Evolutionary conservation across 257 asterid genomes (phyloP), one percentile per base, ranked within the genome.

Genomic region (Nicotiana tabacum): DNA sequence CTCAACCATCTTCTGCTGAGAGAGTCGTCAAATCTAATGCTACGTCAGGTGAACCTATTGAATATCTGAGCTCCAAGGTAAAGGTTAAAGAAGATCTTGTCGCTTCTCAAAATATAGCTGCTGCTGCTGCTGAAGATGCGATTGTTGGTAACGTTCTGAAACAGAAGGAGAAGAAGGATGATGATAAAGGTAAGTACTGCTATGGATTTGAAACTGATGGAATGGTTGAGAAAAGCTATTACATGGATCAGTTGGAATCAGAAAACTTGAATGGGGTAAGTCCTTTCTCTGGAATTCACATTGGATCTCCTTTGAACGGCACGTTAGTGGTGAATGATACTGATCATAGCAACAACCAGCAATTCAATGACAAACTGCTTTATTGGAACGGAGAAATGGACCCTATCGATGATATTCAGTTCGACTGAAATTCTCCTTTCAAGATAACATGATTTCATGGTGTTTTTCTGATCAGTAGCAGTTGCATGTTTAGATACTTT

Each of bases 381-480:
- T 74, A 46, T 2, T 48, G 16, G 79, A 74, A 48, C 0, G 62
- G 24, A 6, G 11, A 74, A 24, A 24, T 74, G 37, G 79, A 74
- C 29, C 62, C 79, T 9, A 24, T 74, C 24, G 79, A 46, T 74
- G 79, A 46, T 18, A 74, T 74, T 74, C 79, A 74, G 79, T 74
- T 74, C 15, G 61, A 74, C 3, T 64, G 69, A 53, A 15, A 13
- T 53, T 29, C 3, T 53, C 13, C 5, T 53, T 13, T 53, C 58
- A 4, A 4, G 58, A 53, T 53, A 53, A 53, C 58, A 53, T 53
- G 17, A 53, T 53, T 53, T 53, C 58, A 53, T 53, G 58, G 58
- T 12, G 6, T 3, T 53, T 53, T 53, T 53, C 58, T 68, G 77
- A 68, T 61, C 66, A 61, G 11, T 9, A n/a, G 12, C 66, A 61